Conservation (phyloP, 768 basidiomycete genomes). For the Tremella yokohamensis region DNA sequence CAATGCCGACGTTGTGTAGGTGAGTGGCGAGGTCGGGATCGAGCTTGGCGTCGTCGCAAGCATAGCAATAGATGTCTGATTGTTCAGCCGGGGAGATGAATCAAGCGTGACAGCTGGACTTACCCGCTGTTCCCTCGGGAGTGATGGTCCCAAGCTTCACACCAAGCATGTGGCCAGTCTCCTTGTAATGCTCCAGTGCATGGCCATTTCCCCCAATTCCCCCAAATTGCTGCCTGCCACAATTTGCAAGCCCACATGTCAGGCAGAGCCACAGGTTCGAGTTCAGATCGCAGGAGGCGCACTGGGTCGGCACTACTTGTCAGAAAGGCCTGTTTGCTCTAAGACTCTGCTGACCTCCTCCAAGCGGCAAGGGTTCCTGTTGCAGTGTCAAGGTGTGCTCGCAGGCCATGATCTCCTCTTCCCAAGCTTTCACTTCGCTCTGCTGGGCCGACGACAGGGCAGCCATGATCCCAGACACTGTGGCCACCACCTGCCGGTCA, state of each 20-base stretch:
- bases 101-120: conserved; percentile 29
- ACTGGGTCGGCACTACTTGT: conserved; percentile 69
- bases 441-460: conserved; percentile 85
- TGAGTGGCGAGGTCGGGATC: conserved; percentile 74
- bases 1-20: conserved; percentile 79
- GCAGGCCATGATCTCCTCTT: conserved; percentile 85
- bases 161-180: conserved; percentile 70
- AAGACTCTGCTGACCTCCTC: too few relatives aligned
- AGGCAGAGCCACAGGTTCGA: conserved; percentile 95
- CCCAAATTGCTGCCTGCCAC: conserved; percentile 80
- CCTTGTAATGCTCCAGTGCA: conserved; percentile 71
- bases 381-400: conserved; percentile 67
- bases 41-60: conserved; percentile 74
- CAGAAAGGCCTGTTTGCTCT: not conserved
- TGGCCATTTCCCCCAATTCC: conserved; percentile 84
- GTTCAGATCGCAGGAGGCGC: conserved; percentile 75
- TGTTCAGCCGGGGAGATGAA: conserved; percentile 7
- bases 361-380: conserved; percentile 50
- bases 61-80: conserved; percentile 87
- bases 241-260: conserved; percentile 82
- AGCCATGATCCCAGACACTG: conserved; percentile 68
- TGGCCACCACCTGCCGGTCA: conserved; percentile 56
- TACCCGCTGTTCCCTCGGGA: conserved; percentile 85
- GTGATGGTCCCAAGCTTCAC: conserved; percentile 97
- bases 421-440: conserved; percentile 95